These are phyloP conservation scores for Diplocarpon rosae DNA, from an alignment of 2,329 filamentous ascomycete species.

Conservation along the genomic window DNA sequence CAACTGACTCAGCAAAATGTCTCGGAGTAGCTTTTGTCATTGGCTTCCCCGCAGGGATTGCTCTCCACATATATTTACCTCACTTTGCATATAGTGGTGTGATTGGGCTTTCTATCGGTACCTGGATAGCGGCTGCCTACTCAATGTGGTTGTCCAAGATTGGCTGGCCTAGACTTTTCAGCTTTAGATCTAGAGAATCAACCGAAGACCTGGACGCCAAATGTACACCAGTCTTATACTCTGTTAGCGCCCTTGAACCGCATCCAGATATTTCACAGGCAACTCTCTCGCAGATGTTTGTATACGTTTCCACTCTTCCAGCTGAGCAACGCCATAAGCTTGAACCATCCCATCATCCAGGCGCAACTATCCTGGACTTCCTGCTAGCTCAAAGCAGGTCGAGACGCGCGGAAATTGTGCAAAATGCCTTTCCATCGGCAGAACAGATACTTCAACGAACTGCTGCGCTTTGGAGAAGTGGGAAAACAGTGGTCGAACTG, in stretches of 20 bases:
- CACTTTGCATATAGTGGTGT: slow-evolving; percentile 35
- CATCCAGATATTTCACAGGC: slow-evolving; percentile 10
- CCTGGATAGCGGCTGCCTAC: slow-evolving; percentile 39
- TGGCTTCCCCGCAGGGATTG: slow-evolving; percentile 36
- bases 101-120: slow-evolving; percentile 36
- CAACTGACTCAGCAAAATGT: slow-evolving; percentile 36
- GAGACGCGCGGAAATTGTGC: background rate
- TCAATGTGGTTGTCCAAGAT: slow-evolving; percentile 5
- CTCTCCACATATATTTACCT: slow-evolving; percentile 31
- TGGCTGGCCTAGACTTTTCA: slow-evolving; percentile 27
- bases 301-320: slow-evolving; percentile 19
- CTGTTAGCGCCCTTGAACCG: slow-evolving; percentile 29
- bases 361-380: slow-evolving; percentile 3
- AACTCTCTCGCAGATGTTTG: slow-evolving; percentile 26
- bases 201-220: background rate
- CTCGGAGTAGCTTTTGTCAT: slow-evolving; percentile 35
- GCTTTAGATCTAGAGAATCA: slow-evolving; percentile 25
- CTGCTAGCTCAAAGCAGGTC: slow-evolving; percentile 1
- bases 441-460: slow-evolving; percentile 1
- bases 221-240: slow-evolving; percentile 27
- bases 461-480: slow-evolving; percentile 2
- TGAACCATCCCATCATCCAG: slow-evolving; percentile 8
- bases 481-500: slow-evolving; percentile 6
- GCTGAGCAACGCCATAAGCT: slow-evolving; percentile 15
- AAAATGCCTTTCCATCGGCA: slow-evolving; percentile 4